Evolutionary conservation across 345 rosid genomes (phyloP).

Genomic region (Eucalyptus paniculata): DNA sequence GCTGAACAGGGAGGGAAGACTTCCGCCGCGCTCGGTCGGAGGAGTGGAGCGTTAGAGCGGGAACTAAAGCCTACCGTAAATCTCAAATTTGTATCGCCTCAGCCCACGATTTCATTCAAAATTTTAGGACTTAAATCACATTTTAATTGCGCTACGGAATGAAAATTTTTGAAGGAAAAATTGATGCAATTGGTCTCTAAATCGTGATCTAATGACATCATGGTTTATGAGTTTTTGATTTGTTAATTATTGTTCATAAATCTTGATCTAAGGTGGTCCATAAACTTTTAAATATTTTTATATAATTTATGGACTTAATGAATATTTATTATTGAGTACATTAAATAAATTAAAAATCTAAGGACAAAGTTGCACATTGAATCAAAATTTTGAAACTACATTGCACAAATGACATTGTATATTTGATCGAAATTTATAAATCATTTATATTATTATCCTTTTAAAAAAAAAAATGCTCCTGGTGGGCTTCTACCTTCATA

Average conservation of each 20-base stretch:
- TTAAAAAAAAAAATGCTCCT: fast-evolving
- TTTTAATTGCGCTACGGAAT: neutral
- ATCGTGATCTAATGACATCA: neutral
- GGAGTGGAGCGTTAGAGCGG: neutral
- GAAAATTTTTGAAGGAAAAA: neutral
- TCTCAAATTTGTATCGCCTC: neutral
- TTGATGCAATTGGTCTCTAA: neutral
- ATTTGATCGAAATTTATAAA: neutral
- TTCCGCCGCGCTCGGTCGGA: neutral
- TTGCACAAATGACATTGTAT: neutral
- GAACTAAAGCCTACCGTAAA: neutral
- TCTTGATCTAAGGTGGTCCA: neutral
- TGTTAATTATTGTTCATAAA: neutral
- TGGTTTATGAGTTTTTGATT: neutral
- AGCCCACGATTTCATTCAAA: neutral
- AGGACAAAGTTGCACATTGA: fast-evolving
- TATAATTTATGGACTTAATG: neutral
- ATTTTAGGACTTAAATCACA: neutral
- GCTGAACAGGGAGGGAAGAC: neutral
- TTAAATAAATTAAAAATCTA: neutral
- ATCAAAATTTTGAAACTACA: neutral
- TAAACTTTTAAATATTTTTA: neutral
- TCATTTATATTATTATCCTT: neutral
- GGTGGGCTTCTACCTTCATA: neutral
- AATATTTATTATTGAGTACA: neutral